Percentiles rank a stretch among this genome's conserved stretches.
phyloP scores from a whole-genome alignment of 164 flowering plant species.

The Vitis rotundifolia region DNA sequence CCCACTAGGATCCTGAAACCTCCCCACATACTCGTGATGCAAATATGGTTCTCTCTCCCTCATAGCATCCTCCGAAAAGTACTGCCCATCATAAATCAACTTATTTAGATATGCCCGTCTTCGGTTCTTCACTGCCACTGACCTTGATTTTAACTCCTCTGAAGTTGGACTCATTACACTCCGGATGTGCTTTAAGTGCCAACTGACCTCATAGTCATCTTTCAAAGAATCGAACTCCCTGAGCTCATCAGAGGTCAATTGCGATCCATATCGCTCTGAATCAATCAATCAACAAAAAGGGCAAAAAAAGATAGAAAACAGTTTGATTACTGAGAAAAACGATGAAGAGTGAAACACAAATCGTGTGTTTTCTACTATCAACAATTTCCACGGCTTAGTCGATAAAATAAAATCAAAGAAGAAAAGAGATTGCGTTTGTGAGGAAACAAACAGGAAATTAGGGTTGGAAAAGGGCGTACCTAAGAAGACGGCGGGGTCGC shows the following conservation, averaged over 20 bases:
- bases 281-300: neutral
- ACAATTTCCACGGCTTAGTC: no score
- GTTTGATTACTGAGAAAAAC: neutral
- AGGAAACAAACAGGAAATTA: neutral
- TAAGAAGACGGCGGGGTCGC: constrained; percentile 80
- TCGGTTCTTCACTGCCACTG: constrained; percentile 74
- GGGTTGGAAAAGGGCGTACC: constrained; percentile 37
- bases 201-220: constrained; percentile 75
- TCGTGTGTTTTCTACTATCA: no score
- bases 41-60: constrained; percentile 95
- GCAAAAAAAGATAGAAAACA: neutral
- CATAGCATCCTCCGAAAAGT: constrained; percentile 97
- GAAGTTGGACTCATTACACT: constrained; percentile 57
- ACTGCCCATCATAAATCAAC: constrained; percentile 63
- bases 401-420: neutral
- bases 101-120: constrained; percentile 75
- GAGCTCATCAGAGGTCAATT: constrained; percentile 62
- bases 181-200: constrained; percentile 74
- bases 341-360: no score
- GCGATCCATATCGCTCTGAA: constrained; percentile 78
- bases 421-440: neutral
- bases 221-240: constrained; percentile 56
- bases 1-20: constrained; percentile 78
- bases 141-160: constrained; percentile 48
- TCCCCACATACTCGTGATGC: constrained; percentile 90